Percentiles rank a stretch among this genome's conserved stretches.
Evolutionary conservation across 2,329 filamentous ascomycete species (phyloP).

Genomic region (Dendryphion nanum): DNA sequence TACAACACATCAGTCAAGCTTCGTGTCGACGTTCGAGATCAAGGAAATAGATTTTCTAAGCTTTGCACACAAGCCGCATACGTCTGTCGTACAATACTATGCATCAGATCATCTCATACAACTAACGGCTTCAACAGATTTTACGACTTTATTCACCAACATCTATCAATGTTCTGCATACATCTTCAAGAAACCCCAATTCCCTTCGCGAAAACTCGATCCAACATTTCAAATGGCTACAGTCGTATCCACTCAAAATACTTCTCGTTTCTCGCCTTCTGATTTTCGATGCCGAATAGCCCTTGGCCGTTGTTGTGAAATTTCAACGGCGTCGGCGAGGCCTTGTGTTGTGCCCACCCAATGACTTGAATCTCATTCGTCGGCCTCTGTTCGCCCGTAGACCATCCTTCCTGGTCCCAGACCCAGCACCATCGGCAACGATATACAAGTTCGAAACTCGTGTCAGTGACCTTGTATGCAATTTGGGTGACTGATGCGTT

Average conservation of each 20-base stretch:
- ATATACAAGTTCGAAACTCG: constrained; percentile 63
- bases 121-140: too few species aligned
- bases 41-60: too few species aligned
- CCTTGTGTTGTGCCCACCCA: constrained; percentile 56
- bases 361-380: constrained; percentile 43
- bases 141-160: too few species aligned
- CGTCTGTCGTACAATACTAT: too few species aligned
- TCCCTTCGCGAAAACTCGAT: too few species aligned
- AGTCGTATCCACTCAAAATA: constrained; percentile 47
- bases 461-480: constrained; percentile 56
- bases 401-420: constrained; percentile 45
- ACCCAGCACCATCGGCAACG: constrained; percentile 55
- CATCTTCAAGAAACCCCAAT: too few species aligned
- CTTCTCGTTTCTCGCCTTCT: constrained; percentile 44
- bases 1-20: too few species aligned
- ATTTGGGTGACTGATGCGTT: constrained; percentile 62
- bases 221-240: too few species aligned
- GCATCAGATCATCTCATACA: too few species aligned
- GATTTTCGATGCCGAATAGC: constrained; percentile 51
- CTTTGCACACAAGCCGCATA: too few species aligned
- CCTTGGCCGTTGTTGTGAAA: constrained; percentile 56
- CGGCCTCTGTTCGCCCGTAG: constrained; percentile 39
- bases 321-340: constrained; percentile 47
- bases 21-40: too few species aligned
- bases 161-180: too few species aligned